phyloP scores from a whole-genome alignment of 2,329 filamentous ascomycete species.

The Alternaria postmessia region DNA sequence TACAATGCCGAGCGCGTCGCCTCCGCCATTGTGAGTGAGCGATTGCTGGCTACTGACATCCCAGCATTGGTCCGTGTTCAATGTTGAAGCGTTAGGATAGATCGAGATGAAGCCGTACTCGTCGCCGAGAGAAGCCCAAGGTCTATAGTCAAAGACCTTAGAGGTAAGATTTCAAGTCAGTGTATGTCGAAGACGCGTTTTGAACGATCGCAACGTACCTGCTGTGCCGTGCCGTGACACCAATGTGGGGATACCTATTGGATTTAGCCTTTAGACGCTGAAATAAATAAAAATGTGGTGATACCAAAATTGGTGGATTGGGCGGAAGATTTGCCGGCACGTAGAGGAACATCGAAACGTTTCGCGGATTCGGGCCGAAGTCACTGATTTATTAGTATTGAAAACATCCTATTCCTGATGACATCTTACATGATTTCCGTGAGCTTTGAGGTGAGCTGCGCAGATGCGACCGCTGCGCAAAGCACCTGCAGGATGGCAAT shows the following conservation, averaged over 20 bases:
- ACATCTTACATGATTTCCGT: constrained; percentile 24
- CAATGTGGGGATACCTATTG: constrained; percentile 45
- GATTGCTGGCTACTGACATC: constrained; percentile 46
- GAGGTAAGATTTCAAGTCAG: background rate
- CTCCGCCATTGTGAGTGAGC: constrained; percentile 44
- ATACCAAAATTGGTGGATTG: constrained; percentile 43
- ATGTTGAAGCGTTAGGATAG: constrained; percentile 36
- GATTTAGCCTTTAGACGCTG: background rate
- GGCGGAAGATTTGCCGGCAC: constrained; percentile 39
- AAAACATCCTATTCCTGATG: constrained; percentile 10
- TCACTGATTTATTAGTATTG: constrained; percentile 31
- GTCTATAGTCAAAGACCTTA: constrained; percentile 36
- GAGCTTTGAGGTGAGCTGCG: constrained; percentile 39
- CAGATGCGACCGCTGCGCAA: constrained; percentile 17
- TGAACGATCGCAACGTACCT: background rate
- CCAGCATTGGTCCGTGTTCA: constrained; percentile 47
- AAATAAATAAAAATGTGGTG: constrained; percentile 17
- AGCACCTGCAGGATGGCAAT: constrained; percentile 14
- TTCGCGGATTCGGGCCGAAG: constrained; percentile 46
- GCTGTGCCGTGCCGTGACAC: constrained; percentile 35
- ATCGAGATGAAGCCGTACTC: constrained; percentile 48
- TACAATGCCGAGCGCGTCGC: constrained; percentile 45
- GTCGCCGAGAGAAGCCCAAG: constrained; percentile 42
- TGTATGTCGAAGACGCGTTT: background rate
- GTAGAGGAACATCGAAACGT: constrained; percentile 46